Evolutionary conservation across 2,329 filamentous ascomycete species (phyloP), one percentile per base, ranked within the genome.

Genomic region (Tricladium varicosporioides): DNA sequence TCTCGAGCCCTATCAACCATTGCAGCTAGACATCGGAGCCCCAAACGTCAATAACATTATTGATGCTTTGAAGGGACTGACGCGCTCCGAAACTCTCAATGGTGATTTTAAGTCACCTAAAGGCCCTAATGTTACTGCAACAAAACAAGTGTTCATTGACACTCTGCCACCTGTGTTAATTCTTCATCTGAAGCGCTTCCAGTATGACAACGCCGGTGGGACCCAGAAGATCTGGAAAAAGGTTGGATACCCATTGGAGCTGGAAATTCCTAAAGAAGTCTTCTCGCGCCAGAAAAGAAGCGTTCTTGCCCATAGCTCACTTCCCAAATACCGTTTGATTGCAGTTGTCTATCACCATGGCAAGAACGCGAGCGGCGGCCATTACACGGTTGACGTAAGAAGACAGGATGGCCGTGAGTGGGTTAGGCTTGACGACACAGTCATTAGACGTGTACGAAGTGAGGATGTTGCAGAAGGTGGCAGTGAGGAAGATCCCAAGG

Each of bases 141-240:
- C 90, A 32, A 99, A 97, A 75, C 94, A 97, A 72, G 87, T 96
- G 2, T 92, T 95, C 65, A 96, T 99, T 61, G 93, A 97, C 67
- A 90, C 86, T 1, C 78, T 97, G 14, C 94, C 94, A 0, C 91
- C 92, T 0, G 90, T 97, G 3, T 82, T 99, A 11, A 96, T 97
- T 53, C 81, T 99, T 8, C 94, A 99, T 70, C 80, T 99, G 44
- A 99, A 99, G 76, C 91, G 94, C 46, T 99, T 99, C 79, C 91
- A 97, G 67, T 97, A 96, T 67, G 92, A 97, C 67, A 90, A 86
- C 60, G 84, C 87, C 57, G 89, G 87, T 46, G 92, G 92, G 19
- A 96, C 92, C 0, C 88, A 96, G 68, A 99, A 99, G 79, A 96
- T 97, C 62, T 97, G 93, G 91, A 99, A 97, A 78, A 96, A 93